Evolutionary conservation across 495 filamentous ascomycete genomes (phyloP).

Genomic region (Penicillium herquei): DNA sequence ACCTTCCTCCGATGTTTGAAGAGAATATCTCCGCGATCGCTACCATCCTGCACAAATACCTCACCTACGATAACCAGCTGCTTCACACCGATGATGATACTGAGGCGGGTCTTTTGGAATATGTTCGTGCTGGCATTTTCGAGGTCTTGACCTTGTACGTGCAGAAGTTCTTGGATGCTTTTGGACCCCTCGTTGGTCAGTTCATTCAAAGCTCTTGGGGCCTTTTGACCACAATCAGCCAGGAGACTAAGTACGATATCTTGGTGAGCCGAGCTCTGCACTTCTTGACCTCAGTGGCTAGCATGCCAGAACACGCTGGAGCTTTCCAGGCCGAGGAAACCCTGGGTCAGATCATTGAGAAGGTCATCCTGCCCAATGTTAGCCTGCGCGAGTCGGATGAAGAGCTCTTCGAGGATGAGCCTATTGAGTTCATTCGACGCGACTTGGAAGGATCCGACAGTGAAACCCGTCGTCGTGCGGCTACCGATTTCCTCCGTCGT

Average conservation of each 20-base stretch:
- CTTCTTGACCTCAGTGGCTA: slow-evolving; percentile 87
- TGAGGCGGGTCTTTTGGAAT: slow-evolving; percentile 80
- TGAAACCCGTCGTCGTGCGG: slow-evolving; percentile 85
- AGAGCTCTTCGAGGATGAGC: slow-evolving; percentile 96
- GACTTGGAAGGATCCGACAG: slow-evolving; percentile 96
- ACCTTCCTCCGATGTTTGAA: slow-evolving; percentile 91
- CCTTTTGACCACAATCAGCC: slow-evolving; percentile 79
- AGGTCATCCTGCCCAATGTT: slow-evolving; percentile 92
- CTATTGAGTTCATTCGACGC: slow-evolving; percentile 95
- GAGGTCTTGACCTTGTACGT: slow-evolving; percentile 82
- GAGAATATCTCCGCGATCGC: slow-evolving; percentile 76
- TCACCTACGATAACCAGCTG: slow-evolving; percentile 80
- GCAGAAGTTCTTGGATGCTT: slow-evolving; percentile 92
- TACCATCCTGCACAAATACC: slow-evolving; percentile 82
- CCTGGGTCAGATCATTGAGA: slow-evolving; percentile 81
- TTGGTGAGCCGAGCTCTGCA: slow-evolving; percentile 92
- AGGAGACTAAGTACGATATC: slow-evolving; percentile 89
- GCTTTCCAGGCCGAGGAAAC: slow-evolving; percentile 79
- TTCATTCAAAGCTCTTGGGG: slow-evolving; percentile 91
- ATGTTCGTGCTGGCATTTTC: slow-evolving; percentile 87
- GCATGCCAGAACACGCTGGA: slow-evolving; percentile 70
- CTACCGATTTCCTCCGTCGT: slow-evolving; percentile 88
- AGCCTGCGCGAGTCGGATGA: slow-evolving; percentile 86
- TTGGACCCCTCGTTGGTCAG: slow-evolving; percentile 69
- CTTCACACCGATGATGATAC: slow-evolving; percentile 81